These are phyloP conservation scores for Trichosporon sp. DNA, from an alignment of 1,284 basidiomycete species.

Conservation along the genomic window DNA sequence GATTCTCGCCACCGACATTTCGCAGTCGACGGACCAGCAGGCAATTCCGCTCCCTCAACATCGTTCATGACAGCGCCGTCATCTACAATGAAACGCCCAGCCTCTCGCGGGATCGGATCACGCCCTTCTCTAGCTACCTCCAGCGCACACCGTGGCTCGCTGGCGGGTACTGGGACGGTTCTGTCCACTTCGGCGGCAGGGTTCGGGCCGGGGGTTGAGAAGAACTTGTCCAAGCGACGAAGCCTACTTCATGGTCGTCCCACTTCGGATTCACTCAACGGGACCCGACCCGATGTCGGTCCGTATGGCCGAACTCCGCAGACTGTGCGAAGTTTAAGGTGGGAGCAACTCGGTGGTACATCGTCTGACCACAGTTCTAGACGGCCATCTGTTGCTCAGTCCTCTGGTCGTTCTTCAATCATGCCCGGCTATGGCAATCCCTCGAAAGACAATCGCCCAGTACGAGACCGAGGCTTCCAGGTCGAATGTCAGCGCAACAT, in stretches of 20 bases:
- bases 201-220: background rate
- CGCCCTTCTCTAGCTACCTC: background rate
- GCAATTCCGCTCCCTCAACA: slow-evolving; percentile 50
- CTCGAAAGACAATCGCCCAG: slow-evolving; percentile 64
- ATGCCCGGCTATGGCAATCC: slow-evolving; percentile 45
- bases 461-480: slow-evolving; percentile 67
- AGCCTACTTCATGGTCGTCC: slow-evolving; percentile 5
- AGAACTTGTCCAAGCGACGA: background rate
- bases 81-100: slow-evolving; percentile 59
- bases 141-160: background rate
- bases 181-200: background rate
- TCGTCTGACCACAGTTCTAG: slow-evolving; percentile 52
- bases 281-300: slow-evolving; percentile 53
- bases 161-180: background rate
- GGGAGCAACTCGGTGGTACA: background rate
- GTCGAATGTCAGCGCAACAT: slow-evolving; percentile 68
- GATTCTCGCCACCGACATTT: slow-evolving; percentile 56
- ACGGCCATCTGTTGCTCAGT: slow-evolving; percentile 54
- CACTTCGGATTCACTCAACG: background rate
- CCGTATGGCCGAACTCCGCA: slow-evolving; percentile 64
- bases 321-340: background rate
- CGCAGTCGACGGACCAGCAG: slow-evolving; percentile 57
- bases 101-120: background rate
- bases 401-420: slow-evolving; percentile 53
- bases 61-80: slow-evolving; percentile 50